These are phyloP conservation scores for Rhizopogon vulgaris DNA, from an alignment of 768 basidiomycete genomes.

Conservation along the genomic window DNA sequence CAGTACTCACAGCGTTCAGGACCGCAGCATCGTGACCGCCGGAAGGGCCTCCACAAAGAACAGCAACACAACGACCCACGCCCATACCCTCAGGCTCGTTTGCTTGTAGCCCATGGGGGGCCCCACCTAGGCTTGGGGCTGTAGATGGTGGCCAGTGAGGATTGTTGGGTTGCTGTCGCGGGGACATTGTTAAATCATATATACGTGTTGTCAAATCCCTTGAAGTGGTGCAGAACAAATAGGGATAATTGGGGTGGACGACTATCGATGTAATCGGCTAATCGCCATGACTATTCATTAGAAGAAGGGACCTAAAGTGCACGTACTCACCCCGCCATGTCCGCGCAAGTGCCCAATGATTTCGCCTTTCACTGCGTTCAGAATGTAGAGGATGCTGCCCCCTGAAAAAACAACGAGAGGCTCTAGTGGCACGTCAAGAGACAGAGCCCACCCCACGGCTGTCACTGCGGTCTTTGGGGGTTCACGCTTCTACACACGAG, in stretches of 20 bases:
- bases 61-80: constrained; percentile 49
- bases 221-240: constrained; percentile 67
- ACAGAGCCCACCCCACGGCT: constrained; percentile 56
- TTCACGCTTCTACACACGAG: neutral
- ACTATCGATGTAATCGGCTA: constrained; percentile 59
- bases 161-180: constrained; percentile 36
- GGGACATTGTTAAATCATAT: constrained; percentile 48
- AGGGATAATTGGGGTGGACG: constrained; percentile 52
- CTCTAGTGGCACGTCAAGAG: constrained; percentile 35
- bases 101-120: constrained; percentile 63
- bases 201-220: constrained; percentile 65
- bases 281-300: constrained; percentile 25
- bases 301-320: neutral
- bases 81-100: constrained; percentile 57
- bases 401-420: constrained; percentile 56
- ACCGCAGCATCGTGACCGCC: constrained; percentile 73
- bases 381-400: constrained; percentile 50
- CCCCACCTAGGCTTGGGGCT: constrained; percentile 50
- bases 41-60: constrained; percentile 64
- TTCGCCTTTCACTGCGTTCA: constrained; percentile 36
- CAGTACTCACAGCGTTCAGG: constrained; percentile 46
- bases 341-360: constrained; percentile 51
- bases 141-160: constrained; percentile 52
- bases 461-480: neutral
- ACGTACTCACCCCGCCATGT: constrained; percentile 60